Conservation (phyloP, 768 basidiomycete genomes). For the Suillus sp. region DNA sequence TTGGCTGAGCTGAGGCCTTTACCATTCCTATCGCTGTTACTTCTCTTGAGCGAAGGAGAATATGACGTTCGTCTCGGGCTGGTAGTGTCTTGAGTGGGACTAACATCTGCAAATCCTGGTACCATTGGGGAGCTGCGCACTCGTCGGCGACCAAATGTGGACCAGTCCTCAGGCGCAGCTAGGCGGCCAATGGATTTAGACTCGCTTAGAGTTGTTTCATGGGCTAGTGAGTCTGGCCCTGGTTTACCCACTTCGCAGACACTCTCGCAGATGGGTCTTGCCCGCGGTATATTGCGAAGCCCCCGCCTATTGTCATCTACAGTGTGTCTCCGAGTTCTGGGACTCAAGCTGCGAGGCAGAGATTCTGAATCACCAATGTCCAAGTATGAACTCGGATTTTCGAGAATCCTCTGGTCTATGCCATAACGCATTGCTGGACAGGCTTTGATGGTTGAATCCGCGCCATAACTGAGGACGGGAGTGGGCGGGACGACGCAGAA, state of each 20-base stretch:
- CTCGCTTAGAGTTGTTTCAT: constrained; percentile 11
- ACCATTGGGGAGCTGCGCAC: constrained; percentile 19
- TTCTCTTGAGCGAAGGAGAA: constrained; percentile 25
- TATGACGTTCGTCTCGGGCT: constrained; percentile 15
- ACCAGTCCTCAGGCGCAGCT: constrained; percentile 31
- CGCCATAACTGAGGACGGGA: constrained; percentile 7
- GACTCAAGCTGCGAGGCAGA: constrained; percentile 28
- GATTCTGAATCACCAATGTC: constrained; percentile 18
- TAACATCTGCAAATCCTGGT: constrained; percentile 18
- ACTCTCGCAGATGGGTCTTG: constrained; percentile 5
- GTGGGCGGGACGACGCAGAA: not conserved
- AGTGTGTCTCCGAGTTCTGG: constrained; percentile 29
- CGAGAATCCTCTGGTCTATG: constrained; percentile 32
- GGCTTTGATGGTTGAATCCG: not conserved
- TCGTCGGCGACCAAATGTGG: constrained; percentile 38
- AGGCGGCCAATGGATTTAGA: constrained; percentile 20
- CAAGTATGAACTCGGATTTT: constrained; percentile 33
- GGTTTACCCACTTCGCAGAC: constrained; percentile 8
- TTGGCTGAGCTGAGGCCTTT: constrained; percentile 18
- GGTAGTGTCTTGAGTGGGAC: constrained; percentile 17
- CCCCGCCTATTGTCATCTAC: constrained; percentile 10
- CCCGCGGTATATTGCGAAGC: constrained; percentile 13
- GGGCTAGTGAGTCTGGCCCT: constrained; percentile 2
- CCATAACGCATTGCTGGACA: constrained; percentile 11
- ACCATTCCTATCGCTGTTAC: not conserved